Percentiles rank a stretch among this genome's conserved stretches.
Evolutionary conservation across 148 eudicot species (phyloP).

Genomic region (Silene latifolia): DNA sequence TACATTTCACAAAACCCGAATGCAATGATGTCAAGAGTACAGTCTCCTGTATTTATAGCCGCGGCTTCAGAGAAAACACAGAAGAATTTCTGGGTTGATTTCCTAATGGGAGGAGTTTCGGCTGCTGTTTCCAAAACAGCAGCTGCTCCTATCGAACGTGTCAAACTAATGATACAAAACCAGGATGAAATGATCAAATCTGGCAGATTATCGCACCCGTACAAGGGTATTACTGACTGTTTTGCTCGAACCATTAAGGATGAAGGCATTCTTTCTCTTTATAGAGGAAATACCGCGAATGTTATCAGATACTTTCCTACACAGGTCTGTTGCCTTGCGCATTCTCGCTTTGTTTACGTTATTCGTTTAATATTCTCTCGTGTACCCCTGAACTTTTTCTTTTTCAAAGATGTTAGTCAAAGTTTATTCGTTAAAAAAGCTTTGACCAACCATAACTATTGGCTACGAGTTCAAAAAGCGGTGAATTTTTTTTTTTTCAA

Average conservation of each 20-base stretch:
- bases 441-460: too few relatives aligned
- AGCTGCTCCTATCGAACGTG: conserved; percentile 82
- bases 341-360: neutral
- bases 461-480: too few relatives aligned
- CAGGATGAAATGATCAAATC: conserved; percentile 77
- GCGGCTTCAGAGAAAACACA: conserved; percentile 45
- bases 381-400: too few relatives aligned
- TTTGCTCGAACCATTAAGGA: conserved; percentile 68
- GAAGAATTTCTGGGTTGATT: conserved; percentile 46
- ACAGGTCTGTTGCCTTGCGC: conserved; percentile 39
- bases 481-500: too few relatives aligned
- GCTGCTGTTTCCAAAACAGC: conserved; percentile 71
- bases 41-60: conserved; percentile 39
- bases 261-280: conserved; percentile 65
- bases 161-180: conserved; percentile 72
- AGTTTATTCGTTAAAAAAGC: too few relatives aligned
- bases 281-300: conserved; percentile 80
- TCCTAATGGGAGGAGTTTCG: conserved; percentile 76
- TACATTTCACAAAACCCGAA: conserved; percentile 11
- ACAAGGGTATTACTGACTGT: conserved; percentile 66
- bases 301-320: conserved; percentile 90
- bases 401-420: too few relatives aligned
- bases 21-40: conserved; percentile 26
- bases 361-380: too few relatives aligned
- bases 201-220: conserved; percentile 68